Base-by-base conservation (phyloP, 192 early-diverging fungal species). In the Backusella mclennaniae region DNA sequence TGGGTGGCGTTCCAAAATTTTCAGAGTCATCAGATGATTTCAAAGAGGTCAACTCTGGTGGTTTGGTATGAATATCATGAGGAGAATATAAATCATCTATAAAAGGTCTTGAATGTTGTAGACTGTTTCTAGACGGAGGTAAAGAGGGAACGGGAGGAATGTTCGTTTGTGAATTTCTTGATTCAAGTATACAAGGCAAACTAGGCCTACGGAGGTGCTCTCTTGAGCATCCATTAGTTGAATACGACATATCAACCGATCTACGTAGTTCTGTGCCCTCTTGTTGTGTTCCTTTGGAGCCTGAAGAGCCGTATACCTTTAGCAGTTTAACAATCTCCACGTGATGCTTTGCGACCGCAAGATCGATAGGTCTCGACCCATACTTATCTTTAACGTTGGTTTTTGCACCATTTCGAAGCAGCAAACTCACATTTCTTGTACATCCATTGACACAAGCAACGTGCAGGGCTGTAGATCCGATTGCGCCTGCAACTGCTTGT, bases 371-470 rank as follows among this genome's bases (percentile, higher is more conserved):
- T 49, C 84, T 78, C 38, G 87, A 83, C 4, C 87, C 87, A 78
- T 88, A 88, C 79, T 88, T 88, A 73, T 93, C 92, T 63, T 79
- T 82, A 15, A 89, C 59, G n/a, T 93, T 87, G 15, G 83, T 68
- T 2, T 76, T 79, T 14, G 92, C 93, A 23, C 90, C 89, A 63
- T 87, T 81, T 38, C 82, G 75, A 31, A 96, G 78, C 26, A 95
- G 82, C 6, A 87, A 73, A 29, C 90, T 85, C 0, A 90, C 85
- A 66, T 90, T 87, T 14, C 83, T 82, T 0, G 85, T 75, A 73
- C 89, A 92, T 1, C 92, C 91, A 69, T 91, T 92, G 11, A 94
- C 94, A 41, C 91, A 90, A 3, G 94, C 95, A 83, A 93, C 91
- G 74, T 96, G 95, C 75, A 96, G 78, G 21, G 94, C 89, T 1